Conservation (phyloP, 176 grass and related monocot genomes). For the Oryza meyeriana region DNA sequence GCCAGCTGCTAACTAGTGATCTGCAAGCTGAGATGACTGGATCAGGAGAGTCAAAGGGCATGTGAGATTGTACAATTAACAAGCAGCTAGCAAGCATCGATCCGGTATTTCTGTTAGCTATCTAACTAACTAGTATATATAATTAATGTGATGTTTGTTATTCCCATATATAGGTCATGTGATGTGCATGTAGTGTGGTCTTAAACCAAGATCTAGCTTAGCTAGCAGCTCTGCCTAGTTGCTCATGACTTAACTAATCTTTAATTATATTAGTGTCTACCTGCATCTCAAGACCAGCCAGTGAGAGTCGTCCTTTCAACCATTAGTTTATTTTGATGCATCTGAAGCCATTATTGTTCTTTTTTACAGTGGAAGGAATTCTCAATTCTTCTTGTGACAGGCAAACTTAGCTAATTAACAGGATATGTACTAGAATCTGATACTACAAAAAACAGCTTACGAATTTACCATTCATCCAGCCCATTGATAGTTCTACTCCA, state of each 20-base stretch:
- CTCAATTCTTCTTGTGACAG: neutral
- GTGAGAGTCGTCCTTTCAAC: conserved; percentile 3
- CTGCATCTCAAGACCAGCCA: conserved; percentile 24
- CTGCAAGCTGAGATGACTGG: conserved; percentile 2
- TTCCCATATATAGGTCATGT: conserved; percentile 32
- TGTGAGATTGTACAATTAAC: conserved; percentile 1
- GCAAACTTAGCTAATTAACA: neutral
- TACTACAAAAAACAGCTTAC: neutral
- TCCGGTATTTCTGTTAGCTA: conserved; percentile 45
- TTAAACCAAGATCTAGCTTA: conserved; percentile 31
- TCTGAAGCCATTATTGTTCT: conserved; percentile 6
- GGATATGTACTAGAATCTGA: neutral
- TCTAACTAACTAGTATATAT: neutral
- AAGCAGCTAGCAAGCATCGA: conserved; percentile 10
- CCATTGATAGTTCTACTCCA: neutral
- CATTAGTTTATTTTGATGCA: conserved; percentile 19
- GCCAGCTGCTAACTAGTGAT: neutral
- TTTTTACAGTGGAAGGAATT: neutral
- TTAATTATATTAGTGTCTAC: conserved; percentile 26
- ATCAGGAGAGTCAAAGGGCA: conserved; percentile 38
- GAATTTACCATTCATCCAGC: neutral
- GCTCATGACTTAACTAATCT: conserved; percentile 1
- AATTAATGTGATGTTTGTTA: neutral
- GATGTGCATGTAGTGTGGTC: conserved; percentile 12
- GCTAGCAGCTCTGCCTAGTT: neutral